Conservation (phyloP, 805 yeast genomes). For the Maudiozyma barnettii region DNA sequence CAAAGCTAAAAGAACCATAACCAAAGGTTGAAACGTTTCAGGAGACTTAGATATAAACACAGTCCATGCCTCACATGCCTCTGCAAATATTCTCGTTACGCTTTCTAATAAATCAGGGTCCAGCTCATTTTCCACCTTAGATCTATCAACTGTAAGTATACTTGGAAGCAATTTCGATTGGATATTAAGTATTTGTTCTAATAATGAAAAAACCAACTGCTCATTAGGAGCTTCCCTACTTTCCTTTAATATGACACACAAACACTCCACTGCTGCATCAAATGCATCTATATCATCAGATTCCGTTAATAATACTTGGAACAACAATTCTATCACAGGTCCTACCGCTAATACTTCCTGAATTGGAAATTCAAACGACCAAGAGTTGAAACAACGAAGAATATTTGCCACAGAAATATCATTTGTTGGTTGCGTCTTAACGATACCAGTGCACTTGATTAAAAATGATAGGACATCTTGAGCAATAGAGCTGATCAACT, state of each 20-base stretch:
- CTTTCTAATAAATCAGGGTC: slow-evolving; percentile 50
- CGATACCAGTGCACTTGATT: slow-evolving; percentile 33
- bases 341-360: slow-evolving; percentile 53
- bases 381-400: slow-evolving; percentile 71
- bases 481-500: slow-evolving; percentile 57
- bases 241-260: slow-evolving; percentile 72
- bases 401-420: slow-evolving; percentile 31
- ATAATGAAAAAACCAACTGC: slow-evolving; percentile 55
- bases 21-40: slow-evolving; percentile 57
- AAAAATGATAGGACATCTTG: slow-evolving; percentile 58
- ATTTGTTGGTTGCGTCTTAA: slow-evolving; percentile 11
- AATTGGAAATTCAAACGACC: slow-evolving; percentile 84
- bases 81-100: slow-evolving; percentile 69
- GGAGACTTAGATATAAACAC: slow-evolving; percentile 71
- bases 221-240: slow-evolving; percentile 66
- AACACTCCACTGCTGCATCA: slow-evolving; percentile 78
- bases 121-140: slow-evolving; percentile 39
- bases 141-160: slow-evolving; percentile 8
- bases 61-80: slow-evolving; percentile 96
- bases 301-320: slow-evolving; percentile 47
- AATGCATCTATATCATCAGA: slow-evolving; percentile 41
- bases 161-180: slow-evolving; percentile 41
- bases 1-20: slow-evolving; percentile 60
- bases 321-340: slow-evolving; percentile 59
- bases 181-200: slow-evolving; percentile 55